Conservation (phyloP, 2,329 filamentous ascomycete genomes). For the Conoideocrella luteorostrata region DNA sequence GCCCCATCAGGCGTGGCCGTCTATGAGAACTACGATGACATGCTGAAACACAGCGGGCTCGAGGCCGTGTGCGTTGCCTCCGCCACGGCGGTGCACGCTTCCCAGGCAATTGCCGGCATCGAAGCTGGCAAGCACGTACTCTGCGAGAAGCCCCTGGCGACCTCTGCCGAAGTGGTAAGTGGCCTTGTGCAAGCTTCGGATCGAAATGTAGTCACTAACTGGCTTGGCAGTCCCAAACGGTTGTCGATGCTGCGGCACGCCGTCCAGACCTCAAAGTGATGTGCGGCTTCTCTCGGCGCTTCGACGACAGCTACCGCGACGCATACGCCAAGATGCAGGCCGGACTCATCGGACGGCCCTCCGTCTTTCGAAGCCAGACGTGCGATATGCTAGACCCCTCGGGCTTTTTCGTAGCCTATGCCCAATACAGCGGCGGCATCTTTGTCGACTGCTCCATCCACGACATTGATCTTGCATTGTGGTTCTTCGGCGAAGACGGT, state of each 20-base stretch:
- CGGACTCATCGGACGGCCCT: slow-evolving; percentile 53
- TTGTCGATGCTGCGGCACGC: slow-evolving; percentile 46
- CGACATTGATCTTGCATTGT: slow-evolving; percentile 43
- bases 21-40: slow-evolving; percentile 39
- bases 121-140: slow-evolving; percentile 47
- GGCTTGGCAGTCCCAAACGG: slow-evolving; percentile 42
- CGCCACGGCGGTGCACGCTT: slow-evolving; percentile 48
- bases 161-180: slow-evolving; percentile 49
- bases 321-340: slow-evolving; percentile 45
- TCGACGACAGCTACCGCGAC: slow-evolving; percentile 59
- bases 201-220: not conserved
- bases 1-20: slow-evolving; percentile 36
- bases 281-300: slow-evolving; percentile 35
- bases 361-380: slow-evolving; percentile 58
- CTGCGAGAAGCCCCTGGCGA: slow-evolving; percentile 55
- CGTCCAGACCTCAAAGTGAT: slow-evolving; percentile 54
- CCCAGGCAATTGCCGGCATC: slow-evolving; percentile 50
- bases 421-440: slow-evolving; percentile 59
- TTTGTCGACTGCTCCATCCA: slow-evolving; percentile 66
- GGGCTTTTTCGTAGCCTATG: slow-evolving; percentile 63
- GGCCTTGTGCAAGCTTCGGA: not conserved
- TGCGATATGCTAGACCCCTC: slow-evolving; percentile 60
- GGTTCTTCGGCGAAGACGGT: slow-evolving; percentile 23
- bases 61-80: slow-evolving; percentile 35
- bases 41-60: slow-evolving; percentile 31